Percentiles rank a stretch among this genome's conserved stretches.
Evolutionary conservation across 2,329 filamentous ascomycete genomes (phyloP).

Genomic region (Fusarium irregulare): DNA sequence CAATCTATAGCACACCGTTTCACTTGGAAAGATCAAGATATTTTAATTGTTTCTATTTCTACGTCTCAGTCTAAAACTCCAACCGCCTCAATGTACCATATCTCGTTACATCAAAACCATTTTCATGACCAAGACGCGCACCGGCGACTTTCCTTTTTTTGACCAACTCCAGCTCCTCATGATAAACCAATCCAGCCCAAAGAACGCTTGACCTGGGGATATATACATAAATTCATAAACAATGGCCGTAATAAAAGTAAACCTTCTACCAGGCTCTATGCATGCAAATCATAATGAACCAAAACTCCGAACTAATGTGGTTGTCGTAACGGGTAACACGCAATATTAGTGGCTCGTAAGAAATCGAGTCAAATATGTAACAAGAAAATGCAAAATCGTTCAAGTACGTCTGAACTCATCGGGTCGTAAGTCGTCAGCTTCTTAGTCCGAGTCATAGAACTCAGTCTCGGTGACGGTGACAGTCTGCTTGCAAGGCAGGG

Average conservation of each 20-base stretch:
- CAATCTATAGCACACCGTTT: background rate
- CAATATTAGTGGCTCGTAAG: conserved; percentile 1
- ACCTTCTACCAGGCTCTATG: conserved; percentile 1
- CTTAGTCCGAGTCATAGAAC: conserved; percentile 44
- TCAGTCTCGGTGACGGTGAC: conserved; percentile 49
- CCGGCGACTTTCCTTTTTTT: background rate
- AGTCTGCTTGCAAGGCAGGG: conserved; percentile 31
- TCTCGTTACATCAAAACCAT: conserved; percentile 1
- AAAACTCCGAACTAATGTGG: conserved; percentile 17
- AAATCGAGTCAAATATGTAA: conserved; percentile 3
- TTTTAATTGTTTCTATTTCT: conserved; percentile 18
- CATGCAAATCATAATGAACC: conserved; percentile 7
- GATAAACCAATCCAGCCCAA: conserved; percentile 4
- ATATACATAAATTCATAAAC: conserved; percentile 28
- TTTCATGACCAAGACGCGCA: conserved; percentile 2
- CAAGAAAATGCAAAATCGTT: background rate
- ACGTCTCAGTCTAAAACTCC: conserved; percentile 4
- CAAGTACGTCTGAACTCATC: background rate
- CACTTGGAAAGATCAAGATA: background rate
- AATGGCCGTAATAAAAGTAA: conserved; percentile 10
- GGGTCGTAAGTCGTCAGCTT: background rate
- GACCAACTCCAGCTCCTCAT: conserved; percentile 17
- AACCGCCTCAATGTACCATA: background rate
- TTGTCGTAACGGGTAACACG: conserved; percentile 1
- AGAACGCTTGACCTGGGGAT: conserved; percentile 12